Conservation (phyloP, 2,329 filamentous ascomycete species). For the Metarhizium album region DNA sequence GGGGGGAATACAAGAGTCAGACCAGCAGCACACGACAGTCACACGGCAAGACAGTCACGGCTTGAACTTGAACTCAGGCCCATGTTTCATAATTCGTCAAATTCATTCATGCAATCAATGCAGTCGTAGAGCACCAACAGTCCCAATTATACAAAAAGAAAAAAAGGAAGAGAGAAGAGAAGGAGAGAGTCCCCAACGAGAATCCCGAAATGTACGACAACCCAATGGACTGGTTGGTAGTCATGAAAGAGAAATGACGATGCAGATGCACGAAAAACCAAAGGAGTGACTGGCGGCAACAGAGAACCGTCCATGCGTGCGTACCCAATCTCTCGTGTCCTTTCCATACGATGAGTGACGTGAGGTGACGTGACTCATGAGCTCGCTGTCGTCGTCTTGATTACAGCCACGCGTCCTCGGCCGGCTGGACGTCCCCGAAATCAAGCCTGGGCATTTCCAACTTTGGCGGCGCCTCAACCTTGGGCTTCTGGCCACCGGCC, state of each 20-base stretch:
- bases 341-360: neutral
- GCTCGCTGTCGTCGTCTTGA: neutral
- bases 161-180: conserved; percentile 11
- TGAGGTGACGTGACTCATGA: neutral
- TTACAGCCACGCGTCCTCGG: conserved; percentile 22
- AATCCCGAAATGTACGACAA: conserved; percentile 3
- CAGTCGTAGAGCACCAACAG: conserved; percentile 19
- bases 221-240: conserved; percentile 4
- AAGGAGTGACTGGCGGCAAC: conserved; percentile 1
- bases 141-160: conserved; percentile 13
- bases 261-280: conserved; percentile 4
- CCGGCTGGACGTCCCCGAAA: conserved; percentile 28
- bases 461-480: conserved; percentile 45
- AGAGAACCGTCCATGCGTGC: neutral
- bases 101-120: conserved; percentile 25
- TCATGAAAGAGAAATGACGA: conserved; percentile 4
- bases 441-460: conserved; percentile 50
- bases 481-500: conserved; percentile 29
- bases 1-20: too few species aligned
- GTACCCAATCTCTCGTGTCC: neutral
- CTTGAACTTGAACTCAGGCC: neutral
- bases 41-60: too few species aligned
- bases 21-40: too few species aligned
- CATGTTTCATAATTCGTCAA: conserved; percentile 21
- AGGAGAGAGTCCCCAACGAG: conserved; percentile 10